Percentiles rank a stretch among this genome's conserved stretches.
Conservation (phyloP, 371 early-diverging fungal genomes). For the Sporodiniella umbellata region DNA sequence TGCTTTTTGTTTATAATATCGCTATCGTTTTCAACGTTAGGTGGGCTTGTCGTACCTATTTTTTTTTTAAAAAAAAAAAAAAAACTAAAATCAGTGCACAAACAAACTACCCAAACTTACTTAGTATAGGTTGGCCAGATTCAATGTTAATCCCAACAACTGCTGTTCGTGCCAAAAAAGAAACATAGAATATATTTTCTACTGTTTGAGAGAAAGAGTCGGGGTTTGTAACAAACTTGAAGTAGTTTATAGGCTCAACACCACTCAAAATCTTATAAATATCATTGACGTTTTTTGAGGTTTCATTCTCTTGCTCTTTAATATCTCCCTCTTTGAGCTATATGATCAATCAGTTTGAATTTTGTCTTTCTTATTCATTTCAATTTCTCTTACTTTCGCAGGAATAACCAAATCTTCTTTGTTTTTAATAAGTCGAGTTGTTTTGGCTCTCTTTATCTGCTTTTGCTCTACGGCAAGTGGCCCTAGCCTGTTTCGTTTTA, state of each 20-base stretch:
- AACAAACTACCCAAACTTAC: constrained; percentile 18
- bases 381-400: constrained; percentile 27
- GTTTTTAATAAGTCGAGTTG: constrained; percentile 33
- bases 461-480: constrained; percentile 66
- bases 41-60: constrained; percentile 55
- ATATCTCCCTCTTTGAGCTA: constrained; percentile 74
- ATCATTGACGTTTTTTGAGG: constrained; percentile 73
- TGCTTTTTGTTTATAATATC: constrained; percentile 72
- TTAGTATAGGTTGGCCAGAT: constrained; percentile 65
- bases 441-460: constrained; percentile 32
- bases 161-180: constrained; percentile 87
- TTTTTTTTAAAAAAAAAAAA: constrained; percentile 3
- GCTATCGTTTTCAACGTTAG: constrained; percentile 61
- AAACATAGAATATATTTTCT: constrained; percentile 92
- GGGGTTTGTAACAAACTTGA: constrained; percentile 88
- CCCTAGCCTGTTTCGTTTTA: constrained; percentile 50
- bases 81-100: too few species aligned
- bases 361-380: too few species aligned
- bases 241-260: constrained; percentile 68
- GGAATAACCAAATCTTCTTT: constrained; percentile 42
- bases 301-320: constrained; percentile 83
- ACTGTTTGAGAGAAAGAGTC: constrained; percentile 89
- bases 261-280: constrained; percentile 62
- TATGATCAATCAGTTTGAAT: neutral
- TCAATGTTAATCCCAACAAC: constrained; percentile 71